Conservation (phyloP, 2,329 filamentous ascomycete genomes). For the Rosellinia necatrix region DNA sequence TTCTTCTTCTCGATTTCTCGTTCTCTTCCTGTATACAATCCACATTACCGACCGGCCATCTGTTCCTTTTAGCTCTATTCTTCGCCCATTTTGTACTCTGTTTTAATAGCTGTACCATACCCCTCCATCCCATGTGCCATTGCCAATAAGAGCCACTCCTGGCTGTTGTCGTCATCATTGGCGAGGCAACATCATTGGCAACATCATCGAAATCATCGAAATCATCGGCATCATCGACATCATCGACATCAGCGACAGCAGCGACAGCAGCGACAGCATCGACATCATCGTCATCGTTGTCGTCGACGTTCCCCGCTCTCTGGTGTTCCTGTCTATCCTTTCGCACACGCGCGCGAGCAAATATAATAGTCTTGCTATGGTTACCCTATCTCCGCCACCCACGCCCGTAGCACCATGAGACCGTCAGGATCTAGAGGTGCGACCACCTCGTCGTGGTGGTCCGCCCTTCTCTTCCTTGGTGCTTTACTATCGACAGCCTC, state of each 20-base stretch:
- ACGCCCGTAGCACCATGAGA: conserved; percentile 57
- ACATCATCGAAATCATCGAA: too few relatives aligned
- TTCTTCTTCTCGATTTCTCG: neutral
- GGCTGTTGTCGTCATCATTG: conserved; percentile 4
- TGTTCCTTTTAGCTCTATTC: neutral
- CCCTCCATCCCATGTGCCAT: conserved; percentile 1
- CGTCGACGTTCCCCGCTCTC: neutral
- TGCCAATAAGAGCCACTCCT: conserved; percentile 6
- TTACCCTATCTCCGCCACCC: conserved; percentile 42
- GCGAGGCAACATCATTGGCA: too few relatives aligned
- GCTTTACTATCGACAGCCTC: conserved; percentile 34
- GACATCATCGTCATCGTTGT: conserved; percentile 2
- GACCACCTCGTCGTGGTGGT: conserved; percentile 49
- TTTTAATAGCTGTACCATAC: conserved; percentile 3
- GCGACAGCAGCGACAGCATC: conserved; percentile 2
- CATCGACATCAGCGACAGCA: neutral
- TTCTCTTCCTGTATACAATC: neutral
- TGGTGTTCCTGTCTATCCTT: neutral
- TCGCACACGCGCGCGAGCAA: conserved; percentile 5
- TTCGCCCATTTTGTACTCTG: neutral
- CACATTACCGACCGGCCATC: neutral
- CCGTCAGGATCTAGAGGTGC: conserved; percentile 51
- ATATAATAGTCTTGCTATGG: conserved; percentile 49
- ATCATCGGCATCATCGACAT: conserved; percentile 6
- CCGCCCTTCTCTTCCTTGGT: conserved; percentile 43